Evolutionary conservation across 1,139 yeast species (phyloP).

Genomic region (Zygosaccharomyces pseudobailii): DNA sequence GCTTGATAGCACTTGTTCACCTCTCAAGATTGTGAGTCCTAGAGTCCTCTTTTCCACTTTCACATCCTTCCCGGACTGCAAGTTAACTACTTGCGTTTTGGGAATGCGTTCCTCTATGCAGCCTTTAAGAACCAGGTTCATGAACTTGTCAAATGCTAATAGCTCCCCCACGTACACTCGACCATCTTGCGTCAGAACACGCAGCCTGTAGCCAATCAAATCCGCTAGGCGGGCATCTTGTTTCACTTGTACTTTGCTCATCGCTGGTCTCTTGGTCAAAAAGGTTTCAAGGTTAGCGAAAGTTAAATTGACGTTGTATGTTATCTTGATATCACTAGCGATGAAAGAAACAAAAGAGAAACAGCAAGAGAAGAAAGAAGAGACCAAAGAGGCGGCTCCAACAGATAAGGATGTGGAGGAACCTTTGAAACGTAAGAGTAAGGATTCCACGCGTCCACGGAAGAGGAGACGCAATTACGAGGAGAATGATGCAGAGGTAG

Average conservation of each 20-base stretch:
- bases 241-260: conserved; percentile 21
- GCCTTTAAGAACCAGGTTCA: conserved; percentile 81
- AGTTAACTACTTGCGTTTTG: conserved; percentile 46
- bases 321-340: neutral
- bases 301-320: neutral
- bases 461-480: conserved; percentile 49
- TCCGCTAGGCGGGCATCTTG: conserved; percentile 48
- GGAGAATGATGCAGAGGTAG: conserved; percentile 43
- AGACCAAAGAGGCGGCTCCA: conserved; percentile 9
- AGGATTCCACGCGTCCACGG: neutral
- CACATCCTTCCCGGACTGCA: conserved; percentile 36
- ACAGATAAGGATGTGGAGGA: conserved; percentile 6
- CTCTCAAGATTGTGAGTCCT: conserved; percentile 81
- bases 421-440: conserved; percentile 28
- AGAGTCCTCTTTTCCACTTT: conserved; percentile 52
- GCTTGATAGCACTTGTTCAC: conserved; percentile 82
- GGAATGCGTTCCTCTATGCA: conserved; percentile 80
- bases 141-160: conserved; percentile 82
- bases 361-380: neutral
- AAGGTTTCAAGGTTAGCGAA: neutral
- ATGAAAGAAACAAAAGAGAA: neutral
- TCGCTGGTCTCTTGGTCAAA: neutral
- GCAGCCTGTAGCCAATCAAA: conserved; percentile 66
- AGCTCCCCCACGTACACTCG: conserved; percentile 74
- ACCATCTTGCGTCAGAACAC: conserved; percentile 69